A percentile compares a stretch with the other conserved stretches of the same genome.
phyloP scores from a whole-genome alignment of 352 stramenopile genomes.

The Aphanomyces stellatus region DNA sequence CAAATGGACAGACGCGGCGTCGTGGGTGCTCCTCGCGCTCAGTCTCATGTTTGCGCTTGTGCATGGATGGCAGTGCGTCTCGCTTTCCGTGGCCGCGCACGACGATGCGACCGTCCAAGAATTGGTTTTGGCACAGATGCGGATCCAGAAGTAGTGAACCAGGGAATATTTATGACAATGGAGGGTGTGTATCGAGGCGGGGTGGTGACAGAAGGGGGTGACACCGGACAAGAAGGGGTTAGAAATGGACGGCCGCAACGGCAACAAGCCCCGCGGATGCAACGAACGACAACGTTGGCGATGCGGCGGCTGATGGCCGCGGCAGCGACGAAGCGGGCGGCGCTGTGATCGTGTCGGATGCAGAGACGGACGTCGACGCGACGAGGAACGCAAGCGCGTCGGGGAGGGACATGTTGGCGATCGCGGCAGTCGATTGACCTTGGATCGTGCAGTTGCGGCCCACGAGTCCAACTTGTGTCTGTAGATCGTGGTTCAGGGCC shows the following conservation, averaged over 20 bases:
- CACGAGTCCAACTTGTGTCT: not conserved
- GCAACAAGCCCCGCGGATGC: not conserved
- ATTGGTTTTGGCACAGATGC: too few relatives aligned
- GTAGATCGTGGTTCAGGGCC: not conserved
- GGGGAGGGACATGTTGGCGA: not conserved
- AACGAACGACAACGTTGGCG: not conserved
- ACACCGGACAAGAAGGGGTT: too few relatives aligned
- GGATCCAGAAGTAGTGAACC: too few relatives aligned
- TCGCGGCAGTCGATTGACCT: not conserved
- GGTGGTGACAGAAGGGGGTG: too few relatives aligned
- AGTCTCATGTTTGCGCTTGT: not conserved
- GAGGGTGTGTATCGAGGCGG: too few relatives aligned
- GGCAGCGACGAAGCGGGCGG: not conserved
- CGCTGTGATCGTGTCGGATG: too few relatives aligned
- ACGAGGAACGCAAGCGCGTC: not conserved
- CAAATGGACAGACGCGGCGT: not conserved
- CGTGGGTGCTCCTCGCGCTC: not conserved
- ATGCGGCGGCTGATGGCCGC: not conserved
- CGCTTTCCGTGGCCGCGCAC: not conserved
- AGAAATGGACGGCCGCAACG: not conserved
- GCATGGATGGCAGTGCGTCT: not conserved
- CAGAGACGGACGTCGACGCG: too few relatives aligned
- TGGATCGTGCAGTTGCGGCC: not conserved
- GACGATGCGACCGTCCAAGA: not conserved
- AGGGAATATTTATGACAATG: not conserved